Conservation (phyloP, 2,329 filamentous ascomycete genomes). For the Botrytis hyacinthi region DNA sequence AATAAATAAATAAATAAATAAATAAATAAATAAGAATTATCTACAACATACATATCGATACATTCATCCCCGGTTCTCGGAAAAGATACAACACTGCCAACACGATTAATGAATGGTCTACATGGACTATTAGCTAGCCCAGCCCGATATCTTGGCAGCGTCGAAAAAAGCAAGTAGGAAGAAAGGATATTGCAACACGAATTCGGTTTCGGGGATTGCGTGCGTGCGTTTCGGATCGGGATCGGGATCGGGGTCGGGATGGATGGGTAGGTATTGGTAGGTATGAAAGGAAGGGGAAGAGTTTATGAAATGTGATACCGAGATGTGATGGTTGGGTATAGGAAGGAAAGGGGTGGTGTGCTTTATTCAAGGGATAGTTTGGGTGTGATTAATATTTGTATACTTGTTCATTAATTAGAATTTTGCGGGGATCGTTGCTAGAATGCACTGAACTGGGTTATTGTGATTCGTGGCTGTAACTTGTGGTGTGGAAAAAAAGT, state of each 20-base stretch:
- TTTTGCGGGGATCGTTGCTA: background rate
- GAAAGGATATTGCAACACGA: background rate
- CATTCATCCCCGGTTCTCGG: no score
- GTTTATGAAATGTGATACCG: constrained; percentile 8
- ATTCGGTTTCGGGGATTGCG: background rate
- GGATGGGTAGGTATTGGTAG: background rate
- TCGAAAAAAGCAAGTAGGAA: background rate
- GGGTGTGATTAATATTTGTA: background rate
- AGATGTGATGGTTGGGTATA: background rate
- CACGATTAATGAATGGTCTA: no score
- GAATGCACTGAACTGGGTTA: background rate
- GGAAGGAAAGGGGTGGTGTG: background rate
- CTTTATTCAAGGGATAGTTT: background rate
- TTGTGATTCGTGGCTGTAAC: background rate
- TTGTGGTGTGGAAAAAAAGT: background rate
- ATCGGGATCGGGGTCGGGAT: background rate
- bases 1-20: no score
- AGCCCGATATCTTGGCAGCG: background rate
- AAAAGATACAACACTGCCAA: no score
- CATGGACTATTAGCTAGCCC: no score
- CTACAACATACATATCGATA: background rate
- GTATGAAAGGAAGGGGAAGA: background rate
- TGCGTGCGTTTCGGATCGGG: background rate
- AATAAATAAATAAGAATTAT: background rate
- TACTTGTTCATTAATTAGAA: background rate